Evolutionary conservation across 768 basidiomycete species (phyloP).

Genomic region (Lactarius sanguifluus): DNA sequence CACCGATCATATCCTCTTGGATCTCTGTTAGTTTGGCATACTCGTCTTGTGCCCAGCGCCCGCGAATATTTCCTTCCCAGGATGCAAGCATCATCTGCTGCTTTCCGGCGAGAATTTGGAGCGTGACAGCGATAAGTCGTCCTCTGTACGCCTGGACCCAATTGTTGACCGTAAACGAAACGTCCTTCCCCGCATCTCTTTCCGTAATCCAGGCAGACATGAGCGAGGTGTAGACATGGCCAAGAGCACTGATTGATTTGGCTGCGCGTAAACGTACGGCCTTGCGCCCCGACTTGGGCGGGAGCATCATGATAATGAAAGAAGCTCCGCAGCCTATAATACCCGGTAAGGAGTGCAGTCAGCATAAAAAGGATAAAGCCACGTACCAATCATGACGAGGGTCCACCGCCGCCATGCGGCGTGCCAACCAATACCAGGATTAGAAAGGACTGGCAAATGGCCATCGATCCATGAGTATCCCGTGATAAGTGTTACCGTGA

Average conservation of each 20-base stretch:
- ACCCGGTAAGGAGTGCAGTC: not conserved
- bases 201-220: conserved; percentile 43
- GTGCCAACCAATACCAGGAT: conserved; percentile 52
- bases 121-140: conserved; percentile 36
- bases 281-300: conserved; percentile 50
- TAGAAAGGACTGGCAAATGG: conserved; percentile 45
- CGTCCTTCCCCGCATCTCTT: conserved; percentile 19
- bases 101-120: conserved; percentile 38
- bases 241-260: conserved; percentile 41
- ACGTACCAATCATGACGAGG: conserved; percentile 50
- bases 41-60: conserved; percentile 51
- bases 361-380: not conserved
- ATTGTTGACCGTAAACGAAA: conserved; percentile 13
- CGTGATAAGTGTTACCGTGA: conserved; percentile 47
- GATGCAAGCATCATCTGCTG: conserved; percentile 40
- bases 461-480: conserved; percentile 62
- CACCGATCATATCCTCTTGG: conserved; percentile 44
- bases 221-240: conserved; percentile 45
- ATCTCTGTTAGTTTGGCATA: conserved; percentile 45
- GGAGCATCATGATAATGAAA: conserved; percentile 55
- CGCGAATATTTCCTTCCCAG: conserved; percentile 51
- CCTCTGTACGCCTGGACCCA: conserved; percentile 36
- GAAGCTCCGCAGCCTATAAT: conserved; percentile 47
- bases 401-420: conserved; percentile 54
- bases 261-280: conserved; percentile 48